Base-by-base conservation (phyloP, 805 yeast genomes). In the Starmera quercuum region DNA sequence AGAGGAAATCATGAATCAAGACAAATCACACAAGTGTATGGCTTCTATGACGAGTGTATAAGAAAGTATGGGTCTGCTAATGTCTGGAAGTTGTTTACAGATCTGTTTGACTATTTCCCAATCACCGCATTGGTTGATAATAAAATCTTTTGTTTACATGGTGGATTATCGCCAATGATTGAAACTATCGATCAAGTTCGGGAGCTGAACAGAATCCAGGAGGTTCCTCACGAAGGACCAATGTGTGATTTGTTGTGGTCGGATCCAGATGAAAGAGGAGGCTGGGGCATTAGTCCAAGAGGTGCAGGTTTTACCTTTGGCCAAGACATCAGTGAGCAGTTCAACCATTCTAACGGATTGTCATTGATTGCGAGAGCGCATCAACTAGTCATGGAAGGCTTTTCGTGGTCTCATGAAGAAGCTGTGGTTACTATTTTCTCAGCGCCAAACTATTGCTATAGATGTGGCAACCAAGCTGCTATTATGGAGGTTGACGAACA, bases 271-370 rank as follows among this genome's bases (percentile, higher is more conserved):
- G 96, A 88, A 60, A 72, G 96, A 56, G 95, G 95, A 48, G 96
- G 95, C 50, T 88, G 97, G 97, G 95, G 95, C 42, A 84, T 88
- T 46, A 81, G 92, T 54, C 95, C 96, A 60, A 78, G 97, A 75
- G 96, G 96, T 68, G 97, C 97, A 41, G 97, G 97, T 59, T 88
- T 83, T 79, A 85, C 95, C 53, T 88, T 88, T 74, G 97, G 97
- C 49, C 94, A 82, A 64, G 95, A 88, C 66, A 85, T 87, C 50
- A 75, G 88, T 46, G 95, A 84, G 56, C 95, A 86, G 54, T 88
- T 88, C 63, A 88, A 88, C 56, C 95, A 87, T 61, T 80, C 87
- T 14, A 88, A 88, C 57, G 87, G 82, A 44, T 66, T 88, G 44
- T 71, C 83, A 33, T 65, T 88, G 42, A 82, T 88, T 43, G 95